Evolutionary conservation across 2,329 filamentous ascomycete species (phyloP), one percentile per base, ranked within the genome.

Genomic region (Pleoardoris graminearum): DNA sequence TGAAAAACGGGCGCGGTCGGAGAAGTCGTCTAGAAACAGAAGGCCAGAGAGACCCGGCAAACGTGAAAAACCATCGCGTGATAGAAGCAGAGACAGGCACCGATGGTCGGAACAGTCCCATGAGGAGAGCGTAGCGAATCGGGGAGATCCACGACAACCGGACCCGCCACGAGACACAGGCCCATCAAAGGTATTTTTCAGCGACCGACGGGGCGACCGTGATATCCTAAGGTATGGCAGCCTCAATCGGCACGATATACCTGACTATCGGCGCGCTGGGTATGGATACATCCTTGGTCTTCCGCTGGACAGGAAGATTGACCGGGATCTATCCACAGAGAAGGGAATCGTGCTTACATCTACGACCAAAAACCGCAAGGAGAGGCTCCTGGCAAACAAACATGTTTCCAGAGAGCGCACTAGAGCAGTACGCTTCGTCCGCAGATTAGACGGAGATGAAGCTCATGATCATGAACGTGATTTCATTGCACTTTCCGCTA

Each of bases 141-240:
- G 11, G 6, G 21, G 16, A 33, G 11, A 43, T 35, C 12, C 6
- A 19, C n/a, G n/a, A n/a, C n/a, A n/a, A n/a, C 32, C 39, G 7
- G 22, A 25, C 10, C 29, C 35, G 10, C 29, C 56, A 33, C 54
- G 37, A 14, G 38, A 54, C n/a, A 29, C 35, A 0, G 11, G 30
- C 11, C 38, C 54, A 21, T 55, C 50, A 5, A 63, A 59, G 22
- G 7, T 43, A 7, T 70, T 63, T 42, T 64, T 66, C 43, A 67
- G 63, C 46, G 93, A 97, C 72, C 84, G 78, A 36, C 85, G 85
- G 65, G 92, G 93, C 0, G 93, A 97, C 64, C 77, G 81, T 4
- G 81, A 91, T 42, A 91, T 94, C 59, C 72, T 88, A 38, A 81
- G 82, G 22, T 97, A 92, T 69, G 90, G 89, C 1, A 82, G 83